Evolutionary conservation across 371 early-diverging fungal genomes (phyloP), one percentile per base, ranked within the genome.

Genomic region (Mucor indicus): DNA sequence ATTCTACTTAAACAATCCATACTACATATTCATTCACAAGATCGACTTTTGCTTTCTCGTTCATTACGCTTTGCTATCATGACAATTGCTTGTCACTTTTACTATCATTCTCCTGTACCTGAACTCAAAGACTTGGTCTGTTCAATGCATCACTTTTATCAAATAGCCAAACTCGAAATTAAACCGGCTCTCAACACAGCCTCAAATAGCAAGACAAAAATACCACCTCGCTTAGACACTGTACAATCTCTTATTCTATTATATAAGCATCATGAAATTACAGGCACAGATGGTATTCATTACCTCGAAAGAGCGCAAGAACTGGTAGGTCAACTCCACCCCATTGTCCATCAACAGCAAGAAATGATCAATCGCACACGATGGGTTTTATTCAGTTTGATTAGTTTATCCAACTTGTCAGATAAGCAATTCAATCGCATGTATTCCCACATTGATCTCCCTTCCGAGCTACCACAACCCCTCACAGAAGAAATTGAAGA

Each of bases 1-100:
- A 57, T 86, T 11, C 43, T 85, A 33, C n/a, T n/a, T 2, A 45
- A 49, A 17, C 62, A 61, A 22, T 51, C 49, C 1, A 22, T 57
- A 7, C 13, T 33, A 3, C 29, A 52, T 30, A 52, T 45, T 39
- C 63, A 61, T 20, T 44, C 48, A 8, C 43, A 49, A 40, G 46
- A 55, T 25, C 36, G 44, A 38, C 10, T 48, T 1, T 31, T 55
- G 20, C 33, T 61, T 11, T 44, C 43, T 19, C 31, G 43, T 19
- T 16, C 36, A 35, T 32, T 59, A 21, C 44, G 53, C 12, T 53
- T 44, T 35, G 54, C 49, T 35, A 44, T 59, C 30, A 53, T 53
- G 59, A 35, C 54, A 24, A 24, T 53, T 10, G 49, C 53, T 15
- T 50, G 41, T 23, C 44, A 44, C 37, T 44, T 44, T 25, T 30